A percentile compares a stretch with the other conserved stretches of the same genome.
These are phyloP conservation scores for Cantharellus cinnabarinus DNA, from an alignment of 768 basidiomycete genomes.

Conservation along the genomic window DNA sequence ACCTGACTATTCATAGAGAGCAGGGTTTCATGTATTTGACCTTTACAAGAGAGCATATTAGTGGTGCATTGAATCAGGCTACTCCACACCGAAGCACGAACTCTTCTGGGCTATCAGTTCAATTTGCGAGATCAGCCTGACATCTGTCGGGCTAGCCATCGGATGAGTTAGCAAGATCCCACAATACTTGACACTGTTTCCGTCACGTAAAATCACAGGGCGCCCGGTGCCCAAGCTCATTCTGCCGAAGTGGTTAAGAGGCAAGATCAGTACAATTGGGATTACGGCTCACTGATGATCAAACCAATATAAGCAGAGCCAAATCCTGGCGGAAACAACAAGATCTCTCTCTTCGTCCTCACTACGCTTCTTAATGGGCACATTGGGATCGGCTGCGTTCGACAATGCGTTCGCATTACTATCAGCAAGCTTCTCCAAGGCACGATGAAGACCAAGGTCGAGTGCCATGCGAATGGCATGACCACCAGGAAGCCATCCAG, in stretches of 20 bases:
- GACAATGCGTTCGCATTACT: slow-evolving; percentile 28
- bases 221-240: slow-evolving; percentile 85
- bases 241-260: slow-evolving; percentile 20
- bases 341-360: slow-evolving; percentile 73
- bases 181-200: slow-evolving; percentile 70
- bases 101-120: slow-evolving; percentile 86
- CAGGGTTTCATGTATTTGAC: slow-evolving; percentile 83
- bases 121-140: slow-evolving; percentile 68
- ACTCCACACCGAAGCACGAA: slow-evolving; percentile 17
- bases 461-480: slow-evolving; percentile 94
- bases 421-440: slow-evolving; percentile 77
- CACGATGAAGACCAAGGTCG: slow-evolving; percentile 82
- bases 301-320: slow-evolving; percentile 91
- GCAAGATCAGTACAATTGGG: not conserved
- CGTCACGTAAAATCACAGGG: slow-evolving; percentile 76
- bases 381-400: slow-evolving; percentile 12
- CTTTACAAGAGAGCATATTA: slow-evolving; percentile 20
- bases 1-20: slow-evolving; percentile 60
- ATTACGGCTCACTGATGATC: slow-evolving; percentile 60
- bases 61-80: not conserved
- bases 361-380: slow-evolving; percentile 21
- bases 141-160: slow-evolving; percentile 78
- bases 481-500: slow-evolving; percentile 86
- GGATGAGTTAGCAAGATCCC: slow-evolving; percentile 63
- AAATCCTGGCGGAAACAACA: slow-evolving; percentile 79